Conservation (phyloP, 2,329 filamentous ascomycete genomes). For the Pyrenochaeta sp. region DNA sequence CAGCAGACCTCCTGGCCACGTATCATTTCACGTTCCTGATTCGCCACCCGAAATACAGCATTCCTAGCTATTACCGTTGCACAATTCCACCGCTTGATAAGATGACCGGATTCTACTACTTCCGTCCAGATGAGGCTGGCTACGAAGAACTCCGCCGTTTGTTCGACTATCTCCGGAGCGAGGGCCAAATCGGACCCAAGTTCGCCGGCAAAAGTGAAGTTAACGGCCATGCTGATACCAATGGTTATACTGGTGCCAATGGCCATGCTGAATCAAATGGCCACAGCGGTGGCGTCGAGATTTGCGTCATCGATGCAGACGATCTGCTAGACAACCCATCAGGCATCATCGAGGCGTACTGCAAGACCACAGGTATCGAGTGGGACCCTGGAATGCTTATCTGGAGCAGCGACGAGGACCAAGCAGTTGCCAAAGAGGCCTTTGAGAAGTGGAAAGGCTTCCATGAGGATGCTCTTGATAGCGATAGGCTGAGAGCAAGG, state of each 20-base stretch:
- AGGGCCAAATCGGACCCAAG: conserved; percentile 74
- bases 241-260: no score
- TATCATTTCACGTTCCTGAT: conserved; percentile 98
- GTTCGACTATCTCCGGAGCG: conserved; percentile 81
- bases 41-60: conserved; percentile 89
- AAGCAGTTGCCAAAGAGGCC: conserved; percentile 71
- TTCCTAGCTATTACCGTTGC: conserved; percentile 95
- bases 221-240: no score
- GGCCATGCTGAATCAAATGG: conserved; percentile 31
- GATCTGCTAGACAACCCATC: conserved; percentile 88
- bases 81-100: conserved; percentile 85
- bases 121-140: conserved; percentile 87
- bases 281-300: conserved; percentile 61
- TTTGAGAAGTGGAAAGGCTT: conserved; percentile 99
- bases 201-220: conserved; percentile 58
- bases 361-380: conserved; percentile 79
- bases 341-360: conserved; percentile 79
- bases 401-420: conserved; percentile 81
- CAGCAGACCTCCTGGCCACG: conserved; percentile 73
- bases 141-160: conserved; percentile 87
- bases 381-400: conserved; percentile 81
- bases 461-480: conserved; percentile 92
- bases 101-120: conserved; percentile 84
- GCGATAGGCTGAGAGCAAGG: conserved; percentile 76
- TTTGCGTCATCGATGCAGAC: conserved; percentile 92